Conservation (phyloP, 768 basidiomycete genomes). For the Russula dissimulans region DNA sequence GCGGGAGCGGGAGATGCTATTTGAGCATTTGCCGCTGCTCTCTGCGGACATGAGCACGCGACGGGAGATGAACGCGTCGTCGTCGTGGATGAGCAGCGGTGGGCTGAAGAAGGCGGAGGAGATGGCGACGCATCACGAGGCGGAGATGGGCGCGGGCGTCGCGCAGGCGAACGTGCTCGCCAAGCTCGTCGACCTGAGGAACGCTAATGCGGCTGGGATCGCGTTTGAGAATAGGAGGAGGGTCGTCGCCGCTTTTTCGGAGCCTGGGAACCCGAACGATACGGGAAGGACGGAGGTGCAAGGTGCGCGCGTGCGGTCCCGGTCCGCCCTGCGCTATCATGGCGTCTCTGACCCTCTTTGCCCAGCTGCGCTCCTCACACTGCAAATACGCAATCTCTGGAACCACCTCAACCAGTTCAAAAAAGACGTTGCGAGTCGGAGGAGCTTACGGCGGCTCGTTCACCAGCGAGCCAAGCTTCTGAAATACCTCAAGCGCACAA, state of each 20-base stretch:
- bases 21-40: conserved; percentile 54
- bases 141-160: conserved; percentile 30
- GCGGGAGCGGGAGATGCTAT: conserved; percentile 51
- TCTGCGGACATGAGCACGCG: conserved; percentile 26
- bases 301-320: conserved; percentile 40
- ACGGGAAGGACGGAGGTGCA: conserved; percentile 85
- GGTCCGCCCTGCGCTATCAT: no score
- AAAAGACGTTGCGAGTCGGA: conserved; percentile 69
- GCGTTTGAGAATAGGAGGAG: conserved; percentile 78
- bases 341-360: not conserved
- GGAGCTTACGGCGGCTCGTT: conserved; percentile 66
- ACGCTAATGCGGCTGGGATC: conserved; percentile 82
- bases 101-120: not conserved
- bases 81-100: not conserved
- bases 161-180: conserved; percentile 50
- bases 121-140: conserved; percentile 12
- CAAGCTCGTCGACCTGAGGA: conserved; percentile 70
- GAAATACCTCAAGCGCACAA: conserved; percentile 58
- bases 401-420: conserved; percentile 58
- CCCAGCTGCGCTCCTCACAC: conserved; percentile 78
- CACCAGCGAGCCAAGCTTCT: conserved; percentile 79
- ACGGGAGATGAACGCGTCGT: not conserved
- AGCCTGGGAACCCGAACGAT: conserved; percentile 54
- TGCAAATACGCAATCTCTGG: conserved; percentile 77
- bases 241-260: conserved; percentile 73